Conservation (phyloP, 257 asterid species). For the Ajuga chamaepitys region DNA sequence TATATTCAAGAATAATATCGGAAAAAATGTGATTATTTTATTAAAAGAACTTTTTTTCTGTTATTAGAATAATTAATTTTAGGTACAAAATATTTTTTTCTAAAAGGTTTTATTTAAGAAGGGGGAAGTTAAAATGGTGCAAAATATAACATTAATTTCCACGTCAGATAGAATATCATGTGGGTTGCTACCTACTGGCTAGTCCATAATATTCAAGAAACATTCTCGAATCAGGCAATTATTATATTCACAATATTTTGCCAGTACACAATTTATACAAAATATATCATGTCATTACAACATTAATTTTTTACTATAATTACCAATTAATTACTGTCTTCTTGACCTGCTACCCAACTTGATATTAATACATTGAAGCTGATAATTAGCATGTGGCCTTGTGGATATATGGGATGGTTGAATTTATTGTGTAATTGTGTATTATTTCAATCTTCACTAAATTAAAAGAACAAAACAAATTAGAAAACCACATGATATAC, state of each 20-base stretch:
- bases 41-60: no score
- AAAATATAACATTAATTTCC: neutral
- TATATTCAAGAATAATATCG: no score
- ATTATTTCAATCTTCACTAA: neutral
- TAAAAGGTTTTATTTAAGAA: no score
- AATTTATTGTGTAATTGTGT: neutral
- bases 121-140: no score
- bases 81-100: no score
- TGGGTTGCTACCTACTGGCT: constrained; percentile 13
- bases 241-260: constrained; percentile 10
- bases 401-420: constrained; percentile 25
- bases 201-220: constrained; percentile 27
- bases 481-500: no score
- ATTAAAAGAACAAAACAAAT: no score
- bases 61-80: no score
- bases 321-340: constrained; percentile 8
- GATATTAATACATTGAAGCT: constrained; percentile 11
- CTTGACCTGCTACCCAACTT: constrained; percentile 17
- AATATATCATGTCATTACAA: neutral
- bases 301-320: neutral
- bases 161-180: constrained; percentile 16
- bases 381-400: constrained; percentile 24
- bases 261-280: neutral
- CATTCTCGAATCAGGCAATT: constrained; percentile 36
- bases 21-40: no score